These are phyloP conservation scores for Penicillium sp. DNA, from an alignment of 2,329 filamentous ascomycete species.

Conservation along the genomic window DNA sequence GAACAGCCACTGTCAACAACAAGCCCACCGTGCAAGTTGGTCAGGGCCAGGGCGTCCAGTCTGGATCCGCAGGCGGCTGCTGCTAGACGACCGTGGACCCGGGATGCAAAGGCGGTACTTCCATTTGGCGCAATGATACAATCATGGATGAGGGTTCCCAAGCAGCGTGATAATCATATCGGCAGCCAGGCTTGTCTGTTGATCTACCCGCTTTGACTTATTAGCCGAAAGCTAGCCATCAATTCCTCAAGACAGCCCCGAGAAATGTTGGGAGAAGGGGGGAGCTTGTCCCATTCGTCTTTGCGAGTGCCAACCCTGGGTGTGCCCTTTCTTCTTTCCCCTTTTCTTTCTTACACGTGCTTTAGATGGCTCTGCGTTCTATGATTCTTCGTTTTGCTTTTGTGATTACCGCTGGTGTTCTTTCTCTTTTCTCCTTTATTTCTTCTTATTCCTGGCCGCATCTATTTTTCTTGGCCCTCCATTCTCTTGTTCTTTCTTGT, in stretches of 20 bases:
- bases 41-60: constrained; percentile 90
- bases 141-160: constrained; percentile 27
- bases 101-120: constrained; percentile 26
- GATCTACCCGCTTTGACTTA: constrained; percentile 6
- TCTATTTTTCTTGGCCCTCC: constrained; percentile 21
- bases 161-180: constrained; percentile 24
- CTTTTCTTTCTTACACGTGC: constrained; percentile 30
- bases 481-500: constrained; percentile 27
- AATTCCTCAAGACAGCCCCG: constrained; percentile 9
- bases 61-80: constrained; percentile 81
- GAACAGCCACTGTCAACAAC: constrained; percentile 94
- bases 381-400: constrained; percentile 36
- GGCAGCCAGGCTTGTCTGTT: constrained; percentile 16
- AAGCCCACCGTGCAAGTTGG: constrained; percentile 97
- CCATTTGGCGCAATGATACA: constrained; percentile 32
- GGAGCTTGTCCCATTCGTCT: constrained; percentile 14
- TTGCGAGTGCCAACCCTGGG: constrained; percentile 16
- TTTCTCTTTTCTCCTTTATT: constrained; percentile 21
- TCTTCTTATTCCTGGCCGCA: constrained; percentile 23
- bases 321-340: constrained; percentile 19
- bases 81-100: constrained; percentile 65
- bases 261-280: constrained; percentile 12
- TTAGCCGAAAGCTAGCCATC: constrained; percentile 7
- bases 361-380: constrained; percentile 40
- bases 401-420: constrained; percentile 35